Evolutionary conservation across 805 yeast genomes (phyloP), one percentile per base, ranked within the genome.

Genomic region (Cyberlindnera veronae): DNA sequence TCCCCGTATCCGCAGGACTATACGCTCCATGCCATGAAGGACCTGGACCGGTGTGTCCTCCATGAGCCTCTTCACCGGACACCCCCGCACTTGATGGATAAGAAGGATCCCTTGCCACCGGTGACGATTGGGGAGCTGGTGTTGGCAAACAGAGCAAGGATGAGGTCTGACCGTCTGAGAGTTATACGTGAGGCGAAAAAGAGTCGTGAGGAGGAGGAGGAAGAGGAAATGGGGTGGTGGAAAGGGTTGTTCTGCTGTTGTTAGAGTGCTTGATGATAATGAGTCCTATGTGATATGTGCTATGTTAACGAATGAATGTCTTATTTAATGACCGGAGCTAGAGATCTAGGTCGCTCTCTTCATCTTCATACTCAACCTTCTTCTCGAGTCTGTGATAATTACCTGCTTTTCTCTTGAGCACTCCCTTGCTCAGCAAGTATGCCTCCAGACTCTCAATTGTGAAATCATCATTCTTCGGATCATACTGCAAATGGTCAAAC

Each of bases 401-500:
- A 34, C 56, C 55, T 6, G 73, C 66, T 31, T 54, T 62, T 30
- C 66, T 55, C n/a, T 27, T 20, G 5, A 22, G 35, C 39, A 40
- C 38, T 34, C 60, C 68, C 22, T 53, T 50, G 4, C 49, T 38
- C 16, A 58, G 42, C n/a, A 73, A 45, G 16, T 64, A 54, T 3
- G 48, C 54, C 53, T 84, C 90, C 44, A 85, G 61, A 2, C 67
- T 53, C 31, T 66, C 71, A 8, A 74, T 50, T 3, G 67, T 53
- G 50, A 81, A 79, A 29, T 67, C 71, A 36, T 70, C 68, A 3
- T 69, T 63, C 36, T 71, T 63, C 26, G 67, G 68, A 31, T 55
- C 58, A 39, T 49, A 53, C 21, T 78, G 74, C 32, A 86, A 62
- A 23, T 74, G 71, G 38, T 79, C 81, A 52, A 87, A 81, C 6